Percentiles rank a stretch among this genome's conserved stretches.
Evolutionary conservation across 495 filamentous ascomycete species (phyloP).

Genomic region (Chaetomium fimeti): DNA sequence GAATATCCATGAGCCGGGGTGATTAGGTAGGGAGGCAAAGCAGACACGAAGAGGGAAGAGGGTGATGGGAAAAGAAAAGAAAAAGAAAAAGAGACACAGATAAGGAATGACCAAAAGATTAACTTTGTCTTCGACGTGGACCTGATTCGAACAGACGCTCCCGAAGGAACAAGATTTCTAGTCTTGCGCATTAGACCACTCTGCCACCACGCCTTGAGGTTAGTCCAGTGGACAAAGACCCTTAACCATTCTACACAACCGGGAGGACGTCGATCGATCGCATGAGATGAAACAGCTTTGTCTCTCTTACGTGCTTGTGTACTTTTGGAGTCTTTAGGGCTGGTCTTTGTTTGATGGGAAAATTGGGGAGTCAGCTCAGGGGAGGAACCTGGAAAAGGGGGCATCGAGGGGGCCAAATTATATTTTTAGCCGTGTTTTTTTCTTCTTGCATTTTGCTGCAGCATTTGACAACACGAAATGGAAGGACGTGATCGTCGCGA

Average conservation of each 20-base stretch:
- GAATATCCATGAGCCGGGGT: too few species aligned
- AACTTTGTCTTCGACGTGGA: constrained; percentile 8
- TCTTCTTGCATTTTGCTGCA: not conserved
- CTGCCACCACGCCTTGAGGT: constrained; percentile 16
- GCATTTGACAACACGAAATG: not conserved
- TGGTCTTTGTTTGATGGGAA: not conserved
- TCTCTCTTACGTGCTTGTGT: not conserved
- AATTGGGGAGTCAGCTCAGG: not conserved
- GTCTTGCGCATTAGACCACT: constrained; percentile 20
- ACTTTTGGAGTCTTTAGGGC: not conserved
- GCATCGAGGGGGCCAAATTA: too few species aligned
- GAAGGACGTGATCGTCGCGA: not conserved
- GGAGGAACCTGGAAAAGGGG: not conserved
- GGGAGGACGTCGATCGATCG: too few species aligned
- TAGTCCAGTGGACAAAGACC: not conserved
- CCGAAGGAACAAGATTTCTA: constrained; percentile 20
- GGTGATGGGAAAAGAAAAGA: not conserved
- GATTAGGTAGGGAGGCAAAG: not conserved
- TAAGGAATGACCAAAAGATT: too few species aligned
- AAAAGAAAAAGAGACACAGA: not conserved
- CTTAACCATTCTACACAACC: not conserved
- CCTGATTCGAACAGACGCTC: constrained; percentile 21
- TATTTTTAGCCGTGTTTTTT: not conserved
- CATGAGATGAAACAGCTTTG: not conserved
- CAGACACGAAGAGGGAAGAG: not conserved